These are phyloP conservation scores for Boletus edulis DNA, from an alignment of 768 basidiomycete genomes.

Conservation along the genomic window DNA sequence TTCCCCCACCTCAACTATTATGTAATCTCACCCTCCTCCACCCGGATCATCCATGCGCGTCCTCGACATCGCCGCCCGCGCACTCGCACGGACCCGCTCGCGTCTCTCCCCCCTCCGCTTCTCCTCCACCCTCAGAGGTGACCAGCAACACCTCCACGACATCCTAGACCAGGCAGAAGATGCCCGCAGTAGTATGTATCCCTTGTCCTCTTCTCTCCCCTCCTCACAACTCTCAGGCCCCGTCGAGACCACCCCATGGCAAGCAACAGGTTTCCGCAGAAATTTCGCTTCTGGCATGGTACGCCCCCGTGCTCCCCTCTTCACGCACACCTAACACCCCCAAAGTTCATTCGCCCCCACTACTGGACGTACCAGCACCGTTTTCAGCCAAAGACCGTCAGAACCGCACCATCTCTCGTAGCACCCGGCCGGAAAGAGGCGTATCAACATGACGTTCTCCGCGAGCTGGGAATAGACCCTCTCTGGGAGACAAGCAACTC, in stretches of 20 bases:
- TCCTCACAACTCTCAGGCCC: conserved; percentile 8
- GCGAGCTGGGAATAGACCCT: conserved; percentile 72
- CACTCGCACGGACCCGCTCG: conserved; percentile 5
- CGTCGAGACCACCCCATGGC: conserved; percentile 17
- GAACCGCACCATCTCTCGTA: conserved; percentile 38
- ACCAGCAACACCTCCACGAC: conserved; percentile 21
- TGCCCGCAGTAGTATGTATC: conserved; percentile 10
- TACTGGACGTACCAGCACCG: conserved; percentile 41
- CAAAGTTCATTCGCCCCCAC: conserved; percentile 47
- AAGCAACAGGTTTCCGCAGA: conserved; percentile 24
- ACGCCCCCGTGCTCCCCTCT: background rate
- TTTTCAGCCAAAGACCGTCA: conserved; percentile 19
- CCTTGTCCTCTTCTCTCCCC: too few relatives aligned
- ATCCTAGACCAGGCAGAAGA: conserved; percentile 27
- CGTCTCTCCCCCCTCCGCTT: conserved; percentile 3
- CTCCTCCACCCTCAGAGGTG: conserved; percentile 21
- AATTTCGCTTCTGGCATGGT: conserved; percentile 26
- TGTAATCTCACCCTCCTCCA: background rate
- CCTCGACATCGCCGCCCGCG: conserved; percentile 11
- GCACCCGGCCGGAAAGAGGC: conserved; percentile 59
- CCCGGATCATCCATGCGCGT: conserved; percentile 8
- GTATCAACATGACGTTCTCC: conserved; percentile 61
- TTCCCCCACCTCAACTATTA: background rate
- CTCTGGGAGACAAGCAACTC: conserved; percentile 65
- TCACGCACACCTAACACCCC: background rate